Evolutionary conservation across 2,329 filamentous ascomycete species (phyloP), one percentile per base, ranked within the genome.

Genomic region (Cordyceps tenuipes): DNA sequence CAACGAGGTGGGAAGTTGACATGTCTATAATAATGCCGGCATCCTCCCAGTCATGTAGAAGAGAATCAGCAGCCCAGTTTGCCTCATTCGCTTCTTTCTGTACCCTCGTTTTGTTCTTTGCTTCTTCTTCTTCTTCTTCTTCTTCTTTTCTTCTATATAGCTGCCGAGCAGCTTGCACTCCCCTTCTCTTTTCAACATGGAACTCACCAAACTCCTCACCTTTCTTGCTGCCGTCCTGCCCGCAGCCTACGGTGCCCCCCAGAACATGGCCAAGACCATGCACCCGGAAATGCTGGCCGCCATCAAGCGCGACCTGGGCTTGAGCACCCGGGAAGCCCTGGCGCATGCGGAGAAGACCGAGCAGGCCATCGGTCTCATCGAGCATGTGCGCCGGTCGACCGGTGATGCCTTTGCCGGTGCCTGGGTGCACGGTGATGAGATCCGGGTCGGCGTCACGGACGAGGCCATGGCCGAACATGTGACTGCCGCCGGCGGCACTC

Each of bases 301-400:
- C 66, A 75, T 75, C 72, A 75, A 75, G 71, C 73, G 73, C 63
- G 73, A 75, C 66, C 64, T 75, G 51, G 73, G 73, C 29, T 68
- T 75, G n/a, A 68, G 73, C 59, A 68, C 71, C 53, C 26, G 31
- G 31, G 31, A 34, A 9, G 31, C 31, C 31, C 31, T 34, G 31
- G 31, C 3, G 3, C 31, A 6, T 34, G 31, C 10, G 2, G 31
- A 8, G 5, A 34, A 34, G 31, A 34, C 31, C 31, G 10, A 34
- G 34, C 29, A 36, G 10, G 5, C 34, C 34, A 1, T 10, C 34
- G 12, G 3, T 10, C 63, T 75, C 67, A 74, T 75, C 53, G 69
- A 73, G 62, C 64, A 70, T 63, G 64, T 75, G 6, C 63, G 65
- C 49, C 68, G 47, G 65, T 65, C 66, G 21, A 64, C 70, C 13